These are phyloP conservation scores for Megacollybia marginata DNA, from an alignment of 768 basidiomycete species.

Conservation along the genomic window DNA sequence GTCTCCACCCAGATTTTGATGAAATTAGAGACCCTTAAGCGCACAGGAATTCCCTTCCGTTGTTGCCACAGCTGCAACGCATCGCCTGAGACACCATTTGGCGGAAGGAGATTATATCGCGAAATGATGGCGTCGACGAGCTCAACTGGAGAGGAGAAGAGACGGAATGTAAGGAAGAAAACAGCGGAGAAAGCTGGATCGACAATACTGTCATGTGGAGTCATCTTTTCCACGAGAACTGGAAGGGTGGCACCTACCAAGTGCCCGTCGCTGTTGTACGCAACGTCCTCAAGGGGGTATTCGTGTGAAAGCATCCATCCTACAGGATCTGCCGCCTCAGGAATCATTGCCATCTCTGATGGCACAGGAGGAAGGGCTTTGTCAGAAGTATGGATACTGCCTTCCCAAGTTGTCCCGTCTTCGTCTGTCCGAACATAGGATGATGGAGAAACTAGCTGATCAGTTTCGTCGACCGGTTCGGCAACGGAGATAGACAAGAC, in stretches of 20 bases:
- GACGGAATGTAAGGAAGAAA: slow-evolving; percentile 93
- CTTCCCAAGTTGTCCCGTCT: slow-evolving; percentile 56
- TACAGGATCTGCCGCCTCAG: slow-evolving; percentile 31
- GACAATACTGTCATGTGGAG: slow-evolving; percentile 86
- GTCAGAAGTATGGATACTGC: slow-evolving; percentile 37
- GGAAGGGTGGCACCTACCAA: slow-evolving; percentile 86
- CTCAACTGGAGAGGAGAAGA: slow-evolving; percentile 75
- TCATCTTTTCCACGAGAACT: slow-evolving; percentile 95
- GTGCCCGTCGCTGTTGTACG: slow-evolving; percentile 84
- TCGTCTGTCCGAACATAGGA: slow-evolving; percentile 42
- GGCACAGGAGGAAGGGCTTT: slow-evolving; percentile 48
- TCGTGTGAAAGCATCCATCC: slow-evolving; percentile 65
- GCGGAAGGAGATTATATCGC: slow-evolving; percentile 78
- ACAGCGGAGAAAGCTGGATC: slow-evolving; percentile 82
- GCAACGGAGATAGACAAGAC: slow-evolving; percentile 23
- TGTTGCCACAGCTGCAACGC: slow-evolving; percentile 76
- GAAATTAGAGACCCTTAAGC: slow-evolving; percentile 86
- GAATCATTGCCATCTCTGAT: slow-evolving; percentile 29
- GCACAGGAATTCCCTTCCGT: slow-evolving; percentile 82
- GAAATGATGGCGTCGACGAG: slow-evolving; percentile 71
- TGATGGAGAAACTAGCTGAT: slow-evolving; percentile 43
- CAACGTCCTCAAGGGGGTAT: slow-evolving; percentile 76
- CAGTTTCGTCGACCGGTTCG: slow-evolving; percentile 27
- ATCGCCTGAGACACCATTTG: slow-evolving; percentile 45
- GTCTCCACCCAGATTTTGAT: slow-evolving; percentile 91